Base-by-base conservation (phyloP, 1,139 yeast species). In the Casaregolazyma suthepensis region DNA sequence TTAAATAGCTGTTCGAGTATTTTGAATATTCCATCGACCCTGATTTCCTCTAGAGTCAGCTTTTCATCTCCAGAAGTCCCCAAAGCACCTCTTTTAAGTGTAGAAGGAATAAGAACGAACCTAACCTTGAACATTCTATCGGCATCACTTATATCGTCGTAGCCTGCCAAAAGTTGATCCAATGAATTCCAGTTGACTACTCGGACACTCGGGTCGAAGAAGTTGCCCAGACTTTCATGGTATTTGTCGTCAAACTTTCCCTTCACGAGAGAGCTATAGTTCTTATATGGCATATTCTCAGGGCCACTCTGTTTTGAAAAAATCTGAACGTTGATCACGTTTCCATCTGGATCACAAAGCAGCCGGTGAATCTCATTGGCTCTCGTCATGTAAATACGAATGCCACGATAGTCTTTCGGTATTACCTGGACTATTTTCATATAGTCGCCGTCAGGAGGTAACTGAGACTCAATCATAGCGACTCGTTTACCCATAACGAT, bases 131-230 rank as follows among this genome's bases (percentile, higher is more conserved):
- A 86, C 50, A 80, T 78, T 54, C 78, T 79, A n/a, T 76, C 78
- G 43, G 81, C 70, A 76, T 23, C 80, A 77, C 62, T 73, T 1
- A 82, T 79, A 62, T 88, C 96, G 42, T 85, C 90, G 67, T 85
- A 88, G 0, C 99, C 99, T 1, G 98, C 96, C 22, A 93, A 70
- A 23, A 81, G 78, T 65, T 90, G 97, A 70, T 94, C 99, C 57
- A 90, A 76, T 58, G 85, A 86, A 63, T 91, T 91, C 99, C 99
- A 94, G 59, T 91, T 90, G 58, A 82, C 80, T 17, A 76, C 74
- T 45, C 80, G 71, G 1, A 87, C 78, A 46, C 75, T 74, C 3
- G 74, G 75, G 52, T 79, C 78, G 18, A 80, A 72, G 3, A 83
- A 80, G 59, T 82, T 83, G 7, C 85, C 77, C 54, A 73, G 74